A percentile compares a stretch with the other conserved stretches of the same genome.
phyloP scores from a whole-genome alignment of 305 asterid species.

The Vinca major region DNA sequence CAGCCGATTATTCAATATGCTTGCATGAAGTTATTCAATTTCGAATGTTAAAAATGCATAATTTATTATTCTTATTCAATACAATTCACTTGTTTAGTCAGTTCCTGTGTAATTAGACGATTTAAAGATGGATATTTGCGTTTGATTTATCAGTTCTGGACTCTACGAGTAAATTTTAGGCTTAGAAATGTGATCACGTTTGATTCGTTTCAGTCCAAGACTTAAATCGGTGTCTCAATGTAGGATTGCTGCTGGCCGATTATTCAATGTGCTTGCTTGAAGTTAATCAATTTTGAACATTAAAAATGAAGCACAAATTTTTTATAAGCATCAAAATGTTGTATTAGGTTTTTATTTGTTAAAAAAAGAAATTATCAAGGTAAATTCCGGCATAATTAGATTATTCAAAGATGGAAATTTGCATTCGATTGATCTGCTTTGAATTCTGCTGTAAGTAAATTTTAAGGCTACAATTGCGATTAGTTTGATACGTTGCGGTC shows the following conservation, averaged over 20 bases:
- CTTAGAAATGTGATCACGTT: too few species aligned
- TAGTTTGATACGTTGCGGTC: not conserved
- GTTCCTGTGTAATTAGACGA: not conserved
- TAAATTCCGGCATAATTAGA: not conserved
- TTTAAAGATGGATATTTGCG: not conserved
- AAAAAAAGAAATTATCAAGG: too few species aligned
- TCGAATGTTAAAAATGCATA: not conserved
- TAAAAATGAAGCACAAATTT: not conserved
- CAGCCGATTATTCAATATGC: not conserved
- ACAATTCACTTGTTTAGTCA: not conserved
- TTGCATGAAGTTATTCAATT: slow-evolving; percentile 1
- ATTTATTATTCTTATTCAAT: not conserved
- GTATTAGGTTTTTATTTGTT: too few species aligned
- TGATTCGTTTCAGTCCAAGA: not conserved
- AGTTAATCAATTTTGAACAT: not conserved
- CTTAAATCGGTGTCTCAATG: too few species aligned
- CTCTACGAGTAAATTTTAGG: not conserved
- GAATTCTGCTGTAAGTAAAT: not conserved
- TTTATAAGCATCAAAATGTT: too few species aligned
- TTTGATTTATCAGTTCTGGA: not conserved
- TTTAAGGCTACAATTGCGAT: not conserved
- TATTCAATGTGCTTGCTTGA: not conserved
- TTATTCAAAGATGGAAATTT: not conserved
- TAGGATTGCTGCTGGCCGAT: not conserved
- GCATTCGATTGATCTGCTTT: not conserved